Evolutionary conservation across 225 moss, liverwort and hornwort species (phyloP).

Genomic region (Polytrichum formosum): DNA sequence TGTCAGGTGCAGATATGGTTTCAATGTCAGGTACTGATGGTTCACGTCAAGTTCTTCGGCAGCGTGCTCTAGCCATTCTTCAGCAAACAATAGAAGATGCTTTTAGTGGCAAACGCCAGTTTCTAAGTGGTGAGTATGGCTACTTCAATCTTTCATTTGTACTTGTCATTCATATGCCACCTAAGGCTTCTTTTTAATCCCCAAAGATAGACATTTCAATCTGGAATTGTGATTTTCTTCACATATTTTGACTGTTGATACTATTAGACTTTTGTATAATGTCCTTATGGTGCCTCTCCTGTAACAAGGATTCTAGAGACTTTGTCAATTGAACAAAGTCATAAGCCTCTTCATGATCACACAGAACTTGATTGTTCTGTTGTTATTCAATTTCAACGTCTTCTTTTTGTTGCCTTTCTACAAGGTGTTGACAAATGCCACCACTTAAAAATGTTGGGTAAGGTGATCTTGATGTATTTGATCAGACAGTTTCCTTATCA

Average conservation of each 20-base stretch:
- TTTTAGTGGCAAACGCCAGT: constrained; percentile 95
- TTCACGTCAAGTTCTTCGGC: constrained; percentile 83
- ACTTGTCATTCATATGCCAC: background rate
- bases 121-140: constrained; percentile 67
- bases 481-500: background rate
- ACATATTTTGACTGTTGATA: no score
- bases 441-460: background rate
- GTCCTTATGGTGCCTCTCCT: no score
- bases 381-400: no score
- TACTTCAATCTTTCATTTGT: background rate
- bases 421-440: no score
- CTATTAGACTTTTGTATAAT: no score
- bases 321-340: no score
- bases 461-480: background rate
- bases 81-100: constrained; percentile 95
- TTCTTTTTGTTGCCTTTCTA: no score
- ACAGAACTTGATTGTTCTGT: no score
- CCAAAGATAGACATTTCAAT: no score
- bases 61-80: constrained; percentile 82
- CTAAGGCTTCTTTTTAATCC: background rate
- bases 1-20: constrained; percentile 84
- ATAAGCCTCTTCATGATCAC: no score
- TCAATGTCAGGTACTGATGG: constrained; percentile 76
- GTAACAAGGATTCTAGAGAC: no score
- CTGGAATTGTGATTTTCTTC: no score